Base-by-base conservation (phyloP, 1,284 basidiomycete genomes). In the Schizophyllum amplum region DNA sequence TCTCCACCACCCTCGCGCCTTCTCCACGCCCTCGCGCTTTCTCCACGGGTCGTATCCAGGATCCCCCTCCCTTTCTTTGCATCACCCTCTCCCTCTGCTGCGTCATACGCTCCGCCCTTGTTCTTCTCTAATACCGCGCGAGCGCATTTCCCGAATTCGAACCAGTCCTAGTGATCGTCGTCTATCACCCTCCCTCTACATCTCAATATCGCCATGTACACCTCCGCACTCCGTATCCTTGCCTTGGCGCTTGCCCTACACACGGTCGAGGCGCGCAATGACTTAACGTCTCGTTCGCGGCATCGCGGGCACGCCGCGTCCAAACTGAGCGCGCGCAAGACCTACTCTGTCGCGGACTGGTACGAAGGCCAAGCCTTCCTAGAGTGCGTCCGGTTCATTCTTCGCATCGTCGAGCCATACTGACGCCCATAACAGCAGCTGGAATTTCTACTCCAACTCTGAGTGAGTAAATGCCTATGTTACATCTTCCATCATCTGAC, bases 391-490 rank as follows among this genome's bases (percentile, higher is more conserved):
- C 13, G 9, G 15, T 5, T 15, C 13, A 9, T 22, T 20, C 48
- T 22, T 50, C 48, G 11, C n/a, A n/a, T 50, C 4, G 20, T 50
- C 22, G 20, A 21, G 13, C 21, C 20, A 26, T 47, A 24, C 17
- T 24, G 15, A 55, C 22, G 20, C 4, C 6, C 20, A 25, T 22
- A 47, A 25, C 59, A 87, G 85, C 55, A 64, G 76, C 51, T 90
- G 82, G 81, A 66, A 80, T 48, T 88, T 84, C 72, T 87, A 80
- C 69, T 73, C 73, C n/a, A 68, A 61, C 6, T 17, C 68, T 6
- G 88, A 91, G 33, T 42, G 33, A 42, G 33, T 42, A 42, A 9
- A 13, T 9, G 33, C 11, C 7, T 42, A 13, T 17, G 13, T 42
- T 42, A 17, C 33, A 42, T 9, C 33, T 9, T 17, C 33, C 17